phyloP scores from a whole-genome alignment of 2,329 filamentous ascomycete species.

The Didymella arachidicola region DNA sequence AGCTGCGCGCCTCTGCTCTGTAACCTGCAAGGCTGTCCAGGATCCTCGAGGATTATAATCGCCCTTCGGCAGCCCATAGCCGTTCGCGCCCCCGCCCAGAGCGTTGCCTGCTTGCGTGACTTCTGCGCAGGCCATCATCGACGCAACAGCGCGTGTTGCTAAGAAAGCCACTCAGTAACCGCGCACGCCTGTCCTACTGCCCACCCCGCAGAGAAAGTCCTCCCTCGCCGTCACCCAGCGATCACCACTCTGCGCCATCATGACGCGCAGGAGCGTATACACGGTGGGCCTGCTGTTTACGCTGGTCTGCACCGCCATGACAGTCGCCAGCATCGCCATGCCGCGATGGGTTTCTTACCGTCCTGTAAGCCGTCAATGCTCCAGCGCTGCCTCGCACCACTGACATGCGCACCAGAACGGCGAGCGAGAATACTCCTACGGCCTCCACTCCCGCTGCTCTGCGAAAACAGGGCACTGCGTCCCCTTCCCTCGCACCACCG shows the following conservation, averaged over 20 bases:
- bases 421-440: constrained; percentile 62
- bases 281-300: constrained; percentile 58
- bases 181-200: constrained; percentile 13
- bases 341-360: constrained; percentile 76
- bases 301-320: constrained; percentile 69
- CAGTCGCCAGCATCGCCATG: constrained; percentile 71
- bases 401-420: constrained; percentile 37
- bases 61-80: constrained; percentile 8
- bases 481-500: constrained; percentile 71
- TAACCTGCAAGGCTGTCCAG: constrained; percentile 20
- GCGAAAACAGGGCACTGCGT: constrained; percentile 70
- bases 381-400: neutral
- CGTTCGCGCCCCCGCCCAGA: constrained; percentile 14
- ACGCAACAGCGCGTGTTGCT: constrained; percentile 7
- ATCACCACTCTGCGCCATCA: constrained; percentile 32
- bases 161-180: constrained; percentile 3
- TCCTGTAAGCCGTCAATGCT: constrained; percentile 35
- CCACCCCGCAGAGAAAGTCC: neutral
- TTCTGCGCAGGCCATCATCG: constrained; percentile 19
- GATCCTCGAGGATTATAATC: constrained; percentile 5
- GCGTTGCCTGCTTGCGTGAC: constrained; percentile 18
- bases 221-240: neutral
- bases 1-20: constrained; percentile 17
- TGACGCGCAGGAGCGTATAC: constrained; percentile 60
- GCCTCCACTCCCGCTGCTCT: constrained; percentile 83